Evolutionary conservation across 2,329 filamentous ascomycete genomes (phyloP).

Genomic region (Alternaria angustiovoidea): DNA sequence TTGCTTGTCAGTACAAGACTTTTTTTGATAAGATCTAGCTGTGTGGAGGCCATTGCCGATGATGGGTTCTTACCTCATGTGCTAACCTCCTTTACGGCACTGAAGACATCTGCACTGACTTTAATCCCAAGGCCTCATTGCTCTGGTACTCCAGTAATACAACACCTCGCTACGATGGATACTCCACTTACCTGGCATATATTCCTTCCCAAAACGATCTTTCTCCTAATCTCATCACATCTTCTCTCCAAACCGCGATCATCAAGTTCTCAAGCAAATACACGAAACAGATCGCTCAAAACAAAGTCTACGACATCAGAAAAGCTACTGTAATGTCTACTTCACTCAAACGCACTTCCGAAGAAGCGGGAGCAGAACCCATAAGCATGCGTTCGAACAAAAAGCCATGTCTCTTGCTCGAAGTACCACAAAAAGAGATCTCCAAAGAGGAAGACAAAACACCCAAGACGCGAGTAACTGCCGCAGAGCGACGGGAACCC

Average conservation of each 20-base stretch:
- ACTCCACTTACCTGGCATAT: not conserved
- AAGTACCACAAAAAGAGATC: constrained; percentile 17
- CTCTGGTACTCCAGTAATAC: not conserved
- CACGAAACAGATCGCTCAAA: not conserved
- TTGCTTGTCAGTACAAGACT: not conserved
- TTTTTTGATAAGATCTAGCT: not conserved
- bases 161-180: not conserved
- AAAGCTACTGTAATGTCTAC: not conserved
- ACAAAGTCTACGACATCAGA: not conserved
- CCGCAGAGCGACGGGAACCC: constrained; percentile 28
- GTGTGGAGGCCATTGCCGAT: not conserved
- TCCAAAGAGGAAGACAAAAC: constrained; percentile 16
- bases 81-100: not conserved
- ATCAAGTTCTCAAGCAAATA: not conserved
- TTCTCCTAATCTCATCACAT: not conserved
- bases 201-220: not conserved
- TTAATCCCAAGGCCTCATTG: not conserved
- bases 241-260: not conserved
- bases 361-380: not conserved
- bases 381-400: not conserved
- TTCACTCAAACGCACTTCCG: constrained; percentile 12
- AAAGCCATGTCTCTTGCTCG: constrained; percentile 19
- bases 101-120: not conserved
- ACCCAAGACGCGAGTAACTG: constrained; percentile 19
- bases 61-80: not conserved